These are phyloP conservation scores for Fagus crenata DNA, from an alignment of 306 rosid species.

Conservation along the genomic window DNA sequence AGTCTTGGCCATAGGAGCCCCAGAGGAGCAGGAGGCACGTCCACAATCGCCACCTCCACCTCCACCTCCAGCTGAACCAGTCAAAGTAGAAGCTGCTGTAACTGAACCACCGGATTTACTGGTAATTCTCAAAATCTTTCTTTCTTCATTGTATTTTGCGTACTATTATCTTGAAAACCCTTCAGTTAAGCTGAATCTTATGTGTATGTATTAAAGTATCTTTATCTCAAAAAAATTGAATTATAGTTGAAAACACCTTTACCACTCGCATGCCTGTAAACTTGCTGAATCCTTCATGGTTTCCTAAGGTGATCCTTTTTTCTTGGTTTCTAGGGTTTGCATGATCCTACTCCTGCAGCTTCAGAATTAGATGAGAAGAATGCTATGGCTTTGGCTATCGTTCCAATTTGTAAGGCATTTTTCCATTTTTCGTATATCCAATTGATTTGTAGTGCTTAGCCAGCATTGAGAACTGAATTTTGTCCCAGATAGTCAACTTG, in stretches of 20 bases:
- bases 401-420: conserved; percentile 64
- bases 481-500: conserved; percentile 13
- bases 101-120: conserved; percentile 81
- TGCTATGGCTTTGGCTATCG: conserved; percentile 91
- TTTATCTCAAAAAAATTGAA: neutral
- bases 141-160: conserved; percentile 10
- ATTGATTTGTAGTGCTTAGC: conserved; percentile 5
- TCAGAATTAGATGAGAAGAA: conserved; percentile 88
- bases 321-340: conserved; percentile 62
- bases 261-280: neutral
- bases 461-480: conserved; percentile 12
- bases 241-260: neutral
- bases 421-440: conserved; percentile 19
- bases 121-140: conserved; percentile 46
- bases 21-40: conserved; percentile 55
- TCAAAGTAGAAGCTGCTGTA: conserved; percentile 71
- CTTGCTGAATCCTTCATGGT: neutral
- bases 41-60: conserved; percentile 49
- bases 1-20: conserved; percentile 75
- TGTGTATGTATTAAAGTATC: neutral
- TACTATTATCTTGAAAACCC: neutral
- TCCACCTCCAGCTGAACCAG: conserved; percentile 72
- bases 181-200: neutral
- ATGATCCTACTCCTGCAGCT: conserved; percentile 75
- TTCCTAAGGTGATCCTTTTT: neutral